Conservation (phyloP, 1,284 basidiomycete species). For the Caloboletus firmus region DNA sequence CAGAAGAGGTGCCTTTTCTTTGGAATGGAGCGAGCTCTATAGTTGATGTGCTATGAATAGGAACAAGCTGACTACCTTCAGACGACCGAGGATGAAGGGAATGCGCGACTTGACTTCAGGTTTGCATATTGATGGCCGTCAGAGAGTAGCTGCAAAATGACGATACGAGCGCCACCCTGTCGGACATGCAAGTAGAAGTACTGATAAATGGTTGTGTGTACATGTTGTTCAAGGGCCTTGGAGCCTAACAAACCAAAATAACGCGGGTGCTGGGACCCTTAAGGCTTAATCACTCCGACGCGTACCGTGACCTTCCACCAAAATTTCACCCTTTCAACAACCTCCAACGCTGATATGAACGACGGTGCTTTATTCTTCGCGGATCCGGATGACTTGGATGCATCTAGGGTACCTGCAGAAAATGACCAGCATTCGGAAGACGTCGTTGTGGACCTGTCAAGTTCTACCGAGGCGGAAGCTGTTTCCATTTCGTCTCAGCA, state of each 20-base stretch:
- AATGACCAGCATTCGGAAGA: conserved; percentile 1
- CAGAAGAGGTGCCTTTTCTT: conserved; percentile 42
- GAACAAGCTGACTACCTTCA: conserved; percentile 55
- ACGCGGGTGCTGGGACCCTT: conserved; percentile 16
- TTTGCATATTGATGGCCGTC: conserved; percentile 45
- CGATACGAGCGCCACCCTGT: neutral
- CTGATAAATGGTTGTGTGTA: conserved; percentile 11
- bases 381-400: conserved; percentile 37
- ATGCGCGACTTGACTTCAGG: conserved; percentile 57
- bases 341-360: conserved; percentile 12
- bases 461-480: neutral
- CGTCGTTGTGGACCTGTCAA: neutral
- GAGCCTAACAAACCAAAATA: conserved; percentile 27
- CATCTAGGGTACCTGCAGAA: neutral
- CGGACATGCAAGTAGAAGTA: too few relatives aligned
- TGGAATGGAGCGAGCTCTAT: neutral
- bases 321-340: neutral
- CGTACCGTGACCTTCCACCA: conserved; percentile 1
- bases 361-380: conserved; percentile 37
- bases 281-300: conserved; percentile 13
- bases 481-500: conserved; percentile 7
- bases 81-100: conserved; percentile 58
- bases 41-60: conserved; percentile 30
- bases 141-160: neutral
- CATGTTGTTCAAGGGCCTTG: conserved; percentile 8